A percentile compares a stretch with the other conserved stretches of the same genome.
phyloP scores from a whole-genome alignment of 495 filamentous ascomycete species.

The Trichoderma erinaceum region DNA sequence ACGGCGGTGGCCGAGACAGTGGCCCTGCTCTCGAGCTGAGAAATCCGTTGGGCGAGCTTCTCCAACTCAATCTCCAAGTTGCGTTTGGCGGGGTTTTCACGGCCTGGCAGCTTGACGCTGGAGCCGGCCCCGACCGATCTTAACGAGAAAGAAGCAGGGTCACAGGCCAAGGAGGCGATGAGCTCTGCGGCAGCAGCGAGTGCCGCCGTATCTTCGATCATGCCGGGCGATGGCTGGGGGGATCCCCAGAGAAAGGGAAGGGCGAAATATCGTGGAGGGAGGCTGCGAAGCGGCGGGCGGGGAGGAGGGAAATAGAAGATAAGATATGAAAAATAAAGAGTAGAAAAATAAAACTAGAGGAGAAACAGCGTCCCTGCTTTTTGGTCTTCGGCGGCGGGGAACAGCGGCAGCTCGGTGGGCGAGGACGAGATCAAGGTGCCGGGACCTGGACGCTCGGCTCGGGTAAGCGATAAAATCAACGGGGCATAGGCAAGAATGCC shows the following conservation, averaged over 20 bases:
- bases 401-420: conserved; percentile 10
- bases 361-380: background rate
- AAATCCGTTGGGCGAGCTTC: conserved; percentile 59
- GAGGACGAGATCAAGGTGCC: conserved; percentile 5
- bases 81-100: conserved; percentile 54
- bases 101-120: conserved; percentile 56
- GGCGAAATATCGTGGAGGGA: conserved; percentile 9
- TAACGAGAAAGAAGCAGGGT: conserved; percentile 27
- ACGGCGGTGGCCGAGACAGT: conserved; percentile 39
- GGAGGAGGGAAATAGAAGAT: background rate
- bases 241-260: background rate
- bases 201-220: conserved; percentile 53
- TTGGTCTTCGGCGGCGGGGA: conserved; percentile 9
- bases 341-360: background rate
- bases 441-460: conserved; percentile 7
- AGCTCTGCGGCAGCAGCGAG: conserved; percentile 57
- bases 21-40: conserved; percentile 62
- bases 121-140: conserved; percentile 27
- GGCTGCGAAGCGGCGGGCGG: conserved; percentile 8
- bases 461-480: conserved; percentile 9
- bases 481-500: conserved; percentile 1
- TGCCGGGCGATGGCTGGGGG: conserved; percentile 15
- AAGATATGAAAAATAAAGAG: background rate
- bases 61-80: conserved; percentile 66
- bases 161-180: conserved; percentile 56